Conservation (phyloP, 345 rosid genomes). For the Psidium friedrichsthalianum region DNA sequence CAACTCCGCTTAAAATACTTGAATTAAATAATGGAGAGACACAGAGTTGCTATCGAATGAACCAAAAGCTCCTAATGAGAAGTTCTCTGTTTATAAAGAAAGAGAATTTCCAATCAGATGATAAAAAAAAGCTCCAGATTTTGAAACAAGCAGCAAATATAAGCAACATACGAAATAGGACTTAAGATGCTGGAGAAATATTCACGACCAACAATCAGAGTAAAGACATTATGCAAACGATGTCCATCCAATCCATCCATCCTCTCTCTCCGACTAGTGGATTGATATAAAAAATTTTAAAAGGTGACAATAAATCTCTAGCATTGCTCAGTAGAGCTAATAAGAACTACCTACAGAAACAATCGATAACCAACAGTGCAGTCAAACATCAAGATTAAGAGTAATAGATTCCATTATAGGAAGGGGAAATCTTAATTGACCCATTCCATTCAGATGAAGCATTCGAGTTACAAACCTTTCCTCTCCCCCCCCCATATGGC, state of each 20-base stretch:
- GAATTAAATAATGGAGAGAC: conserved; percentile 53
- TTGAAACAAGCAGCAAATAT: not conserved
- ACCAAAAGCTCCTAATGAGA: conserved; percentile 60
- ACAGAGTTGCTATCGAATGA: conserved; percentile 52
- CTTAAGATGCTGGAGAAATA: not conserved
- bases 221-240: not conserved
- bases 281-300: too few relatives aligned
- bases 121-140: not conserved
- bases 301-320: too few relatives aligned
- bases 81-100: conserved; percentile 48
- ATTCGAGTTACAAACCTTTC: not conserved
- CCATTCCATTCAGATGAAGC: not conserved
- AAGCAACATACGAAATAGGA: not conserved
- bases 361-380: not conserved
- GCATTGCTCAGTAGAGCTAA: too few relatives aligned
- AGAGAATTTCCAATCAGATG: conserved; percentile 11
- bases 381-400: not conserved
- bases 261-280: too few relatives aligned
- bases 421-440: not conserved
- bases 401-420: not conserved
- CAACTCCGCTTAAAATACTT: conserved; percentile 32
- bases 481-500: not conserved
- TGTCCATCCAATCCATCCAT: too few relatives aligned
- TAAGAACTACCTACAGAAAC: not conserved
- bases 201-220: not conserved